A percentile compares a stretch with the other conserved stretches of the same genome.
phyloP scores from a whole-genome alignment of 176 grass and related monocot species.

The Cymbopogon citratus region DNA sequence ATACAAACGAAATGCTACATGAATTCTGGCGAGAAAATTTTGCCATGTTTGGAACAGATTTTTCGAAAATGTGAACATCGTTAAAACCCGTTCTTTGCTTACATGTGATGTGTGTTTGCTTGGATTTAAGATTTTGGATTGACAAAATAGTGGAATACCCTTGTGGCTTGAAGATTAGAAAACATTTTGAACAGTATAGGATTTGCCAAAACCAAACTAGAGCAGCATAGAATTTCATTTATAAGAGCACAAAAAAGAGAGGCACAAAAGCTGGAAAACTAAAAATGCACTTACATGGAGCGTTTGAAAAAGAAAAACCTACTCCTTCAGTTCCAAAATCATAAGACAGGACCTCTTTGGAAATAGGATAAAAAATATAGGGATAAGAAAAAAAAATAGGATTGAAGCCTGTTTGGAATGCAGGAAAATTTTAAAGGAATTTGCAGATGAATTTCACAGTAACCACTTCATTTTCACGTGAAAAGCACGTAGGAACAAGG shows the following conservation, averaged over 20 bases:
- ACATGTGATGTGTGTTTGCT: neutral
- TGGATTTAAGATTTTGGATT: neutral
- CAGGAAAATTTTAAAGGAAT: too few relatives aligned
- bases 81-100: neutral
- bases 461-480: too few relatives aligned
- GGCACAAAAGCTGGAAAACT: neutral
- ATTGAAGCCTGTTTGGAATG: too few relatives aligned
- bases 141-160: neutral
- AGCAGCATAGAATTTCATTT: neutral
- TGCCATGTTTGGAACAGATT: neutral
- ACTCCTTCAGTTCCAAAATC: neutral
- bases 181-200: neutral
- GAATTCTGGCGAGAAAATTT: too few relatives aligned
- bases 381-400: too few relatives aligned
- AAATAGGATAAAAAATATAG: too few relatives aligned
- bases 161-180: neutral
- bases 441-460: too few relatives aligned
- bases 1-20: too few relatives aligned
- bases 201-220: neutral
- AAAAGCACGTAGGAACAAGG: too few relatives aligned
- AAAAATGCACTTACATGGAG: neutral
- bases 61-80: neutral
- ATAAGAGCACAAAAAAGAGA: neutral
- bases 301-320: neutral
- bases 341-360: neutral